phyloP scores from a whole-genome alignment of 176 grass and related monocot genomes.

The Carex cristatella region DNA sequence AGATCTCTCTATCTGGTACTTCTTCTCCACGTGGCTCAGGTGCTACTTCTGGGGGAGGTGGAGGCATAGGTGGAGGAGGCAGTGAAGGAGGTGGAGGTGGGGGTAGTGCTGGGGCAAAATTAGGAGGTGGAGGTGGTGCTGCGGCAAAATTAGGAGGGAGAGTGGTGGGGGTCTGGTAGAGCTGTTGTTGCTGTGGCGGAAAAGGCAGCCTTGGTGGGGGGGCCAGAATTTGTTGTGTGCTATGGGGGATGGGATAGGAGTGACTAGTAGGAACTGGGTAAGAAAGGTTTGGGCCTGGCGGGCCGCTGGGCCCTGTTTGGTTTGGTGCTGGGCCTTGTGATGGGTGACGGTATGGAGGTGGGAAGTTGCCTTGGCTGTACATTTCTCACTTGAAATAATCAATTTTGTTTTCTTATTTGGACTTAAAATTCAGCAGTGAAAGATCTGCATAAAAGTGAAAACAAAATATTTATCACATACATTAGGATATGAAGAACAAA shows the following conservation, averaged over 20 bases:
- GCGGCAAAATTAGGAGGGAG: constrained; percentile 12
- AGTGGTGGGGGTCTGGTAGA: constrained; percentile 25
- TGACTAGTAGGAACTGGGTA: constrained; percentile 19
- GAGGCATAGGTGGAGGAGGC: constrained; percentile 30
- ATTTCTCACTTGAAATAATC: constrained; percentile 30
- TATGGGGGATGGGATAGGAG: neutral
- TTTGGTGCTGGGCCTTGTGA: neutral
- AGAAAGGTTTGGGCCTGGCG: constrained; percentile 16
- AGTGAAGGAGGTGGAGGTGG: constrained; percentile 35
- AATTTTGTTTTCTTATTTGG: neutral
- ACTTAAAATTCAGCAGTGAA: neutral
- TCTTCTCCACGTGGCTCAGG: constrained; percentile 21
- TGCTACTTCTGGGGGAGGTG: neutral
- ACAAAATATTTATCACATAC: neutral
- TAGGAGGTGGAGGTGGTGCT: constrained; percentile 26
- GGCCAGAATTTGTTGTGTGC: neutral
- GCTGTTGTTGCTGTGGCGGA: constrained; percentile 34
- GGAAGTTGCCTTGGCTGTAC: constrained; percentile 49
- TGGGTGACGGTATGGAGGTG: constrained; percentile 8
- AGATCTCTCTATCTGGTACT: constrained; percentile 21
- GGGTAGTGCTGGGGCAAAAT: neutral
- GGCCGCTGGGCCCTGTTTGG: neutral
- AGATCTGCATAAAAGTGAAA: neutral
- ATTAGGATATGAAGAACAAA: neutral
- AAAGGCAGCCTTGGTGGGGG: constrained; percentile 29